These are phyloP conservation scores for Scenedesmus sp. DNA, from an alignment of 163 green algal species.

Conservation along the genomic window DNA sequence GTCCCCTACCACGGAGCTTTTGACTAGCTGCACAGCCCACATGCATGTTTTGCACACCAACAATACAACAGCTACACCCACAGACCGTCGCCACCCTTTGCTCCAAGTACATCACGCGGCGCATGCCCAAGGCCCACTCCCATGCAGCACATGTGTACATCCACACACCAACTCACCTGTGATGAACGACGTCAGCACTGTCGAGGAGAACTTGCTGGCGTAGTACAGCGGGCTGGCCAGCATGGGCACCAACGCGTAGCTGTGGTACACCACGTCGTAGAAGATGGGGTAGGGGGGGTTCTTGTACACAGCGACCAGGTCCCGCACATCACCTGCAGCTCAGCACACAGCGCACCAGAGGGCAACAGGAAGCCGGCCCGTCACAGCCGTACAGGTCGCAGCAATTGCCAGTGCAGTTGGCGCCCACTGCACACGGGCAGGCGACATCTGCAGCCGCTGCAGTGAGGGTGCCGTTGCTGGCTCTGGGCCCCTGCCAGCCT, in stretches of 20 bases:
- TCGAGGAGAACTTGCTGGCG: slow-evolving; percentile 49
- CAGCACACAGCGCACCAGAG: neutral
- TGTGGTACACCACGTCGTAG: slow-evolving; percentile 58
- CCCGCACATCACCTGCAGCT: slow-evolving; percentile 43
- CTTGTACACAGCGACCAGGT: slow-evolving; percentile 58
- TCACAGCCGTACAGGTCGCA: neutral
- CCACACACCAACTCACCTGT: slow-evolving; percentile 25
- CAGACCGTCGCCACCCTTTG: no score
- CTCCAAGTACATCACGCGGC: no score
- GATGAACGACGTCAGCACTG: slow-evolving; percentile 51
- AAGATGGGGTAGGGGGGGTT: slow-evolving; percentile 58
- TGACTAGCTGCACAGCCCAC: no score
- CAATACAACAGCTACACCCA: no score
- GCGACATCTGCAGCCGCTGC: neutral
- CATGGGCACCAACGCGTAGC: slow-evolving; percentile 53
- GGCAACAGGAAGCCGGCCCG: neutral
- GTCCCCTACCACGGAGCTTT: no score
- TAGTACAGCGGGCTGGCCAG: slow-evolving; percentile 55
- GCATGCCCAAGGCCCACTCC: no score
- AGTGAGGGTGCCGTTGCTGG: neutral
- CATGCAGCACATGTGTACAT: no score
- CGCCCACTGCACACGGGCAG: neutral
- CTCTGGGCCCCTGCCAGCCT: neutral
- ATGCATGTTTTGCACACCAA: no score
- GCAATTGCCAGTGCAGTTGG: neutral